Conservation (phyloP, 2,329 filamentous ascomycete species). For the Fusarium concolor region DNA sequence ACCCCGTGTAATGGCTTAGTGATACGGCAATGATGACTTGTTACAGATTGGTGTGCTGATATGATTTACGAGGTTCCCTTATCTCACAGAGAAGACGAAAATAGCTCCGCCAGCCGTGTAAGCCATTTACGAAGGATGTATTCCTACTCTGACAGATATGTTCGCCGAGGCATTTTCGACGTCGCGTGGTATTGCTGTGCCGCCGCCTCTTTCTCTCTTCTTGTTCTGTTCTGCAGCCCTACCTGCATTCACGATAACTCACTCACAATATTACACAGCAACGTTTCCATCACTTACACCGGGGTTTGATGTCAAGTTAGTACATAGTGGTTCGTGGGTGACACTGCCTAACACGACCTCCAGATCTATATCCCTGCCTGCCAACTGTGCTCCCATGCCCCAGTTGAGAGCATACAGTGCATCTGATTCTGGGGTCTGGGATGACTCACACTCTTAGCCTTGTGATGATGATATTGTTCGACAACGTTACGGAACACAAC, state of each 20-base stretch:
- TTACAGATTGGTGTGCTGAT: not conserved
- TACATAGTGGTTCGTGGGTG: slow-evolving; percentile 26
- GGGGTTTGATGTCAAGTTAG: slow-evolving; percentile 16
- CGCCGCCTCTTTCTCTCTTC: slow-evolving; percentile 21
- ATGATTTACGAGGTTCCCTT: slow-evolving; percentile 20
- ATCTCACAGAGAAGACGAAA: slow-evolving; percentile 22
- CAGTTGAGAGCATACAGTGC: not conserved
- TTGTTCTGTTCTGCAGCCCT: slow-evolving; percentile 33
- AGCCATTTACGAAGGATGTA: slow-evolving; percentile 5
- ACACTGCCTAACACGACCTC: slow-evolving; percentile 14
- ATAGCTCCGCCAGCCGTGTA: slow-evolving; percentile 33
- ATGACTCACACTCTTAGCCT: slow-evolving; percentile 42
- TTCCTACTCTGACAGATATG: not conserved
- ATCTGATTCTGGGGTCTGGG: slow-evolving; percentile 32
- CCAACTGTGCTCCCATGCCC: slow-evolving; percentile 22
- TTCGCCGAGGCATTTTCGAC: slow-evolving; percentile 13
- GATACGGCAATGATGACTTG: slow-evolving; percentile 6
- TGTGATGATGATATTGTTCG: slow-evolving; percentile 26
- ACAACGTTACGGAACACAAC: slow-evolving; percentile 38
- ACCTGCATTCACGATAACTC: slow-evolving; percentile 23
- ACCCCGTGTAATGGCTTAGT: no score
- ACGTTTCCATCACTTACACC: slow-evolving; percentile 6
- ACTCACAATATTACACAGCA: not conserved
- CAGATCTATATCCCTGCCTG: slow-evolving; percentile 44
- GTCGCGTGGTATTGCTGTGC: slow-evolving; percentile 24